phyloP scores from a whole-genome alignment of 2,329 filamentous ascomycete species.

The Ceratocystis alfenasii region DNA sequence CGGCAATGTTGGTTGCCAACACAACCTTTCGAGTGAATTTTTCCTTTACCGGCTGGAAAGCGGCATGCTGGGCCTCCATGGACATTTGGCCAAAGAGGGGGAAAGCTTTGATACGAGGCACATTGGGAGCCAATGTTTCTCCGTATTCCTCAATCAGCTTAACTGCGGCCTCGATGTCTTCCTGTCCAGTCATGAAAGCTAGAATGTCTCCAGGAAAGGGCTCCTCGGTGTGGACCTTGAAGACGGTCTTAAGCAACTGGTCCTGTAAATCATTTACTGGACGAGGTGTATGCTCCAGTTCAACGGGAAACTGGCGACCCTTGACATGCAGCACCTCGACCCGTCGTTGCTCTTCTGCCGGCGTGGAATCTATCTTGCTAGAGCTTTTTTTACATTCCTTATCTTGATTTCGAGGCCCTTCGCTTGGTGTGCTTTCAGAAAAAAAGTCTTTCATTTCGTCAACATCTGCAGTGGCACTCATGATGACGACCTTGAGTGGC shows the following conservation, averaged over 20 bases:
- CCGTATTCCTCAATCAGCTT: constrained; percentile 71
- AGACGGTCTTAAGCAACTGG: constrained; percentile 65
- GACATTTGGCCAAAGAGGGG: constrained; percentile 86
- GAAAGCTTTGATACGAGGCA: constrained; percentile 60
- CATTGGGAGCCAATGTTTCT: constrained; percentile 55
- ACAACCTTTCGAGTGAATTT: constrained; percentile 77
- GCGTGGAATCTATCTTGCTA: background rate
- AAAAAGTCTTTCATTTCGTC: constrained; percentile 63
- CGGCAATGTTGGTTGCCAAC: constrained; percentile 92
- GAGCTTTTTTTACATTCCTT: background rate
- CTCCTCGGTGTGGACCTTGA: constrained; percentile 76
- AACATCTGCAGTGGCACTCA: constrained; percentile 93
- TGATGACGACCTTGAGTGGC: constrained; percentile 78
- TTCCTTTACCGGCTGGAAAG: constrained; percentile 64
- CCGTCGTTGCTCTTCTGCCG: constrained; percentile 16
- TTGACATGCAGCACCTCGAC: constrained; percentile 47
- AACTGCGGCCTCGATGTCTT: constrained; percentile 77
- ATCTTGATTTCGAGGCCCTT: background rate
- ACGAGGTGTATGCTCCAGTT: constrained; percentile 59
- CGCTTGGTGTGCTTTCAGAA: constrained; percentile 25
- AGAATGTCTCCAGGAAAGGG: constrained; percentile 89
- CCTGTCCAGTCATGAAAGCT: constrained; percentile 84
- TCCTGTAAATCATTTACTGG: constrained; percentile 75
- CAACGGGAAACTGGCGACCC: constrained; percentile 78
- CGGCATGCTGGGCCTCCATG: constrained; percentile 71